phyloP scores from a whole-genome alignment of 768 basidiomycete genomes.

The Kwoniella sp. region DNA sequence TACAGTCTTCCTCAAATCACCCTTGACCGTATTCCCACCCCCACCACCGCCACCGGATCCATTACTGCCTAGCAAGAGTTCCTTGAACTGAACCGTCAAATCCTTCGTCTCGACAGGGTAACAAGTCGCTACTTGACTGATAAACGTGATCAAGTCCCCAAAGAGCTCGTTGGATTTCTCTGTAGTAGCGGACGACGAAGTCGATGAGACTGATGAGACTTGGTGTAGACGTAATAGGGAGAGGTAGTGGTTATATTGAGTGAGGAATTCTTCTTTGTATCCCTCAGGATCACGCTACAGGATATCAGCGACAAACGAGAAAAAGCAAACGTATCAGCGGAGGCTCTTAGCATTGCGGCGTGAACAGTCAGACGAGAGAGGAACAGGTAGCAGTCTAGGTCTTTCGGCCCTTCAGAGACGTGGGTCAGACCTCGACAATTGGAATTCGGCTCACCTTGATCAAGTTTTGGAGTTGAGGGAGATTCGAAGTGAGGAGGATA shows the following conservation, averaged over 20 bases:
- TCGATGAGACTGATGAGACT: conserved; percentile 30
- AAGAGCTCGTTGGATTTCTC: conserved; percentile 79
- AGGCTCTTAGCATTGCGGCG: background rate
- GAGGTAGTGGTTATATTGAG: conserved; percentile 95
- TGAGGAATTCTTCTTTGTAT: conserved; percentile 93
- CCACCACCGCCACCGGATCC: conserved; percentile 28
- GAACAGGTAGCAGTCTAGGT: background rate
- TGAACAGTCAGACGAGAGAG: too few relatives aligned
- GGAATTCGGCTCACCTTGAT: conserved; percentile 65
- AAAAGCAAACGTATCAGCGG: too few relatives aligned
- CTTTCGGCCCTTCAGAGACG: too few relatives aligned
- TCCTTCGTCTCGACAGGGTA: conserved; percentile 88
- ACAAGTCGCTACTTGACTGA: conserved; percentile 90
- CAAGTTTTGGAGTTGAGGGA: conserved; percentile 93
- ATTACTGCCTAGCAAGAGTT: conserved; percentile 67
- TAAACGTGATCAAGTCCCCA: conserved; percentile 83
- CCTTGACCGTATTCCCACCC: conserved; percentile 35
- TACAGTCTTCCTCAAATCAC: conserved; percentile 70
- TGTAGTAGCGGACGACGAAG: conserved; percentile 32
- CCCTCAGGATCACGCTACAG: conserved; percentile 71
- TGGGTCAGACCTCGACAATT: too few relatives aligned
- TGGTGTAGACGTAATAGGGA: conserved; percentile 82
- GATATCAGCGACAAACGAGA: background rate
- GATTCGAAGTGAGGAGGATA: conserved; percentile 78
- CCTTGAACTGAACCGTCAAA: conserved; percentile 77